phyloP scores from a whole-genome alignment of 805 yeast species.

The Wickerhamomyces sydowiorum region DNA sequence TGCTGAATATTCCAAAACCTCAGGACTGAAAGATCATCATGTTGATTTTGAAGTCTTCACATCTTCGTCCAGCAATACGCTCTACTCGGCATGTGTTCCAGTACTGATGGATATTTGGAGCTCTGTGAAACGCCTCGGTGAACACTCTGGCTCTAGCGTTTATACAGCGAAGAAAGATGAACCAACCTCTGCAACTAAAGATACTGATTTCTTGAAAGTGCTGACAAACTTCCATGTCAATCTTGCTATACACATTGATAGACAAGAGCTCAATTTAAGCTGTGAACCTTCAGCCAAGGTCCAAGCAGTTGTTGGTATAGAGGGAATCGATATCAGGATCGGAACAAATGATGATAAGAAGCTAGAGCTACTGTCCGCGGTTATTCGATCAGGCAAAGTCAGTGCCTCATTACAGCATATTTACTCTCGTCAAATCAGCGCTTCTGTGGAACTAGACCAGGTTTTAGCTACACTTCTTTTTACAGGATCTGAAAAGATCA shows the following conservation, averaged over 20 bases:
- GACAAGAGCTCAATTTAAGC: slow-evolving; percentile 71
- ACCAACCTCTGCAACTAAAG: slow-evolving; percentile 4
- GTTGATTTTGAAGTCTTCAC: slow-evolving; percentile 50
- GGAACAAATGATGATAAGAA: slow-evolving; percentile 41
- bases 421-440: slow-evolving; percentile 86
- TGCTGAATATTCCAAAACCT: slow-evolving; percentile 43
- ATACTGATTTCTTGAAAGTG: slow-evolving; percentile 36
- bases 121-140: slow-evolving; percentile 44
- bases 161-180: slow-evolving; percentile 5
- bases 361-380: slow-evolving; percentile 35
- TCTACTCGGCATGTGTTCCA: slow-evolving; percentile 76
- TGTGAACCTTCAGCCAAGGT: slow-evolving; percentile 95
- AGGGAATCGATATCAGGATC: slow-evolving; percentile 55
- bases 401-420: slow-evolving; percentile 80
- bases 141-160: slow-evolving; percentile 16
- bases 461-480: slow-evolving; percentile 44
- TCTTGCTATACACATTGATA: slow-evolving; percentile 57
- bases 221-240: slow-evolving; percentile 55
- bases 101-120: slow-evolving; percentile 55
- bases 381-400: slow-evolving; percentile 47
- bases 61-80: slow-evolving; percentile 64
- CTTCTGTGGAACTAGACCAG: slow-evolving; percentile 47
- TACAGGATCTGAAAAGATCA: slow-evolving; percentile 34
- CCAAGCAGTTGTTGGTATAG: slow-evolving; percentile 74
- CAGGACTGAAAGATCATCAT: slow-evolving; percentile 34